Evolutionary conservation across 805 yeast species (phyloP), one percentile per base, ranked within the genome.

Genomic region (Spencermartinsiella europaea): DNA sequence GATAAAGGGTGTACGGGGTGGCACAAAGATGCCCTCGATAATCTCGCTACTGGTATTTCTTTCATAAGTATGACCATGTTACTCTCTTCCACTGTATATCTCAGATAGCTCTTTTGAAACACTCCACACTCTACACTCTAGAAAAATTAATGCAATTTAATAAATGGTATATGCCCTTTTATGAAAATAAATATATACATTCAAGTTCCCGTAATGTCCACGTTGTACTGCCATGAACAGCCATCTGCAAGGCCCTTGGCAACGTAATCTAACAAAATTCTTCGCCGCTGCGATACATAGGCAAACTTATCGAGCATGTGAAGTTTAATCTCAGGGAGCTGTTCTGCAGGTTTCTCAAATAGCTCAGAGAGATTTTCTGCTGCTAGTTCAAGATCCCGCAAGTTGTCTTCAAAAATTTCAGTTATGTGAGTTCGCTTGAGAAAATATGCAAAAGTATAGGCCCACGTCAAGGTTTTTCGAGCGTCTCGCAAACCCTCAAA

Each of bases 391-490:
- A 87, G 67, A 43, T 74, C 76, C 44, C 72, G 77, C 63, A 86
- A 95, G 58, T 80, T 80, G 47, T 75, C 78, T 57, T 87, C 95
- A 56, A 88, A 78, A 4, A 86, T 74, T 33, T 73, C 71, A 7
- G 82, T 76, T 46, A 75, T 74, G 48, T 80, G 73, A 43, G 75
- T 73, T 4, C 68, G 66, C 34, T 71, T 73, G 28, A 88, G 69
- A 61, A 81, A 86, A 59, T 68, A 91, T 10, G 87, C 81, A 55
- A 88, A 76, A 2, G 87, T 89, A 65, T 86, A 90, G 0, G 96
- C 80, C 97, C 98, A 93, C 69, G 88, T 85, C 44, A 93, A 70
- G 1, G 87, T 78, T 37, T 80, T 78, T 48, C 98, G 72, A 5
- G 95, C 85, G 47, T 73, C 74, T 25, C 81, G 70, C 46, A 91